Evolutionary conservation across 2,329 filamentous ascomycete species (phyloP).

Genomic region (Penicillium italicum): DNA sequence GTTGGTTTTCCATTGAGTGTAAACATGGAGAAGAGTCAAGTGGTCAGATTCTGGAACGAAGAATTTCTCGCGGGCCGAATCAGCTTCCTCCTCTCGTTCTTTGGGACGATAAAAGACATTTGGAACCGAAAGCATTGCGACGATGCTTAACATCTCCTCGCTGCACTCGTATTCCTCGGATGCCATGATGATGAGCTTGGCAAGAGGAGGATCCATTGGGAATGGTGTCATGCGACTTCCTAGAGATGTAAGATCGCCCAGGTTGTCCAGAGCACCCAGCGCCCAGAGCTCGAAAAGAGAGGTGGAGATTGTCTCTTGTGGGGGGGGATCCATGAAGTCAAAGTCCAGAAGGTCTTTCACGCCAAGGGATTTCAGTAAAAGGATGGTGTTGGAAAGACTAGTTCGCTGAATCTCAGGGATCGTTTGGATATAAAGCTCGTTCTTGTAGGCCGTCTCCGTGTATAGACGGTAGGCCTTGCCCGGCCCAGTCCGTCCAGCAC

Average conservation of each 20-base stretch:
- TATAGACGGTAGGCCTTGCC: conserved; percentile 93
- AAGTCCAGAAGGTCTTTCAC: conserved; percentile 94
- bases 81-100: conserved; percentile 93
- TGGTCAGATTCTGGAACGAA: conserved; percentile 98
- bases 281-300: conserved; percentile 98
- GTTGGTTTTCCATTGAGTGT: conserved; percentile 91
- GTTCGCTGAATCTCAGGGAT: conserved; percentile 98
- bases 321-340: conserved; percentile 98
- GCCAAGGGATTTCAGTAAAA: conserved; percentile 89
- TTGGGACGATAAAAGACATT: conserved; percentile 96
- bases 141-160: conserved; percentile 97
- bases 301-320: conserved; percentile 95
- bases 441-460: conserved; percentile 90
- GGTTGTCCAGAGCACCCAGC: conserved; percentile 85
- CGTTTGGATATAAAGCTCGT: conserved; percentile 93
- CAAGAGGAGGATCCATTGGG: conserved; percentile 94
- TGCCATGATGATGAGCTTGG: conserved; percentile 90
- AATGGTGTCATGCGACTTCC: conserved; percentile 95
- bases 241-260: conserved; percentile 83
- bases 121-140: conserved; percentile 95
- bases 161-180: conserved; percentile 86
- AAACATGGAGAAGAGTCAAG: conserved; percentile 91
- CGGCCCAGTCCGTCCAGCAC: conserved; percentile 89
- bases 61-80: conserved; percentile 93
- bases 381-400: conserved; percentile 89